Conservation (phyloP, 2,329 filamentous ascomycete genomes). For the Orbilia oligospora region DNA sequence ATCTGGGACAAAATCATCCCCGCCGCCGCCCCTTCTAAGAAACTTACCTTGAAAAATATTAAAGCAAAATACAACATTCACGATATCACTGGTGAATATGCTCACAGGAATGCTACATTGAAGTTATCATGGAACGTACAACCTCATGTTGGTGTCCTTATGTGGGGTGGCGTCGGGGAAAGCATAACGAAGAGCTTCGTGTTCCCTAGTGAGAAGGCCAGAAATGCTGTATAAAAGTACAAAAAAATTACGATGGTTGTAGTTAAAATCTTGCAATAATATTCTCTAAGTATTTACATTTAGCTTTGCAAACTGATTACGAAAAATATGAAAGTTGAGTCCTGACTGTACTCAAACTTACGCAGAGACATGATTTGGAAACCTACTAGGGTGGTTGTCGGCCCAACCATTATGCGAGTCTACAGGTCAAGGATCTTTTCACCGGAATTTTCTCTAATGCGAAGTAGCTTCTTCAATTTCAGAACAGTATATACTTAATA, state of each 20-base stretch:
- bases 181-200: conserved; percentile 55
- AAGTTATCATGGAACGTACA: conserved; percentile 96
- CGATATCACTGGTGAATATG: conserved; percentile 83
- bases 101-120: conserved; percentile 77
- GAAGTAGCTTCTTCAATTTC: no score
- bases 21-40: conserved; percentile 74
- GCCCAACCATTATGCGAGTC: neutral
- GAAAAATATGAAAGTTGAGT: no score
- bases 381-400: no score
- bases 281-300: neutral
- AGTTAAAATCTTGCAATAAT: conserved; percentile 6
- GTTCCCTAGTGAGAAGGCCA: conserved; percentile 45
- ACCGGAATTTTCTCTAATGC: no score
- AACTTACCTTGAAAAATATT: conserved; percentile 82
- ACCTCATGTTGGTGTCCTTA: conserved; percentile 91
- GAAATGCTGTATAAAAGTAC: conserved; percentile 14
- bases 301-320: neutral
- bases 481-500: neutral
- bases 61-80: conserved; percentile 98
- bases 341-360: no score
- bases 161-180: conserved; percentile 77
- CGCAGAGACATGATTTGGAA: no score
- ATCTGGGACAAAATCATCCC: conserved; percentile 97
- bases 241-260: neutral
- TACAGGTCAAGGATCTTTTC: neutral